Evolutionary conservation across 2,329 filamentous ascomycete species (phyloP), one percentile per base, ranked within the genome.

Genomic region (Pyrenochaeta sp.): DNA sequence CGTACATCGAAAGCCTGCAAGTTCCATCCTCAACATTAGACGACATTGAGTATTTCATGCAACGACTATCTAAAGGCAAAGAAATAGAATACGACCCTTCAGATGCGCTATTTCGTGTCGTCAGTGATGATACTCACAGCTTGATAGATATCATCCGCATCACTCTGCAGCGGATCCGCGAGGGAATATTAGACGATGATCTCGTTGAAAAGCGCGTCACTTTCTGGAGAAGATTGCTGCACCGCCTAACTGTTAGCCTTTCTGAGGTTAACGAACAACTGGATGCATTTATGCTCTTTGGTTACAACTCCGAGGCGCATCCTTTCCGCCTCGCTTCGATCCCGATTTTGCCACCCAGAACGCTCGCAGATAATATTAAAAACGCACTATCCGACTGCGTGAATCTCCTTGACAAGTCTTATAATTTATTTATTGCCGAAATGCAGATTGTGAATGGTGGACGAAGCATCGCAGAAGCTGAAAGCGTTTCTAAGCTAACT

Each of bases 371-470:
- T 40, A 36, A 44, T 17, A 60, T 51, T 2, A 33, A 32, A 21
- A 31, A 56, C 18, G 45, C 33, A n/a, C 21, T 55, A 15, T 51
- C 49, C 9, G 42, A 23, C 18, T 59, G 59, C 37, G 54, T 62
- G 15, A 54, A 51, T 1, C 45, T 58, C 5, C 57, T 71, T 14
- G 66, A 69, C 4, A 61, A 66, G 5, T 60, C 66, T 29, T 64
- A 65, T 30, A 61, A 53, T 20, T 67, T 72, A 4, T 47, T 79
- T 4, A 74, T 74, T 29, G 73, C 75, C 3, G 77, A 78, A 27
- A 69, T 74, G 64, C 56, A 64, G 15, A 63, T 73, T 29, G 48
- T 62, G 11, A 67, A 73, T 39, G 69, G 63, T 42, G 59, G 61
- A 20, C 51, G 69, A 23, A 62, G 63, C 45, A 72, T 72, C 15